Conservation (phyloP, 768 basidiomycete genomes). For the Clitopilus passeckerianus region DNA sequence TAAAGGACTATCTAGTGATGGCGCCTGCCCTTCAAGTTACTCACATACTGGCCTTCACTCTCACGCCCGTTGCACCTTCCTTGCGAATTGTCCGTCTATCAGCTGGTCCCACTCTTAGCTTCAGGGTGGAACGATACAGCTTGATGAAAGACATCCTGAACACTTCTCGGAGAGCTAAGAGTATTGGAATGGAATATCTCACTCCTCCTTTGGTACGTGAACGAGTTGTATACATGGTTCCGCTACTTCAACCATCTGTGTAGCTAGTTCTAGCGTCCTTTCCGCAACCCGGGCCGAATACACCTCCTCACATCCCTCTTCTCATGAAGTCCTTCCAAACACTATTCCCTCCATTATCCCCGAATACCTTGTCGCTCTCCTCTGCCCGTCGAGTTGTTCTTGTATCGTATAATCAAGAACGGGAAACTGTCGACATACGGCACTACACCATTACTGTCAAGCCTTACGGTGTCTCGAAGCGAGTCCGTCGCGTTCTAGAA, state of each 20-base stretch:
- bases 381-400: slow-evolving; percentile 94
- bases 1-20: slow-evolving; percentile 92
- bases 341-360: slow-evolving; percentile 90
- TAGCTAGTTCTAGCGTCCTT: slow-evolving; percentile 92
- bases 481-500: slow-evolving; percentile 84
- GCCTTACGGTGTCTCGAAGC: slow-evolving; percentile 89
- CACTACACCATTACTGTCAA: slow-evolving; percentile 96
- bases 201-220: slow-evolving; percentile 81
- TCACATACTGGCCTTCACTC: slow-evolving; percentile 87
- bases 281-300: slow-evolving; percentile 66
- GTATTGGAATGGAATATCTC: slow-evolving; percentile 85
- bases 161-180: slow-evolving; percentile 59
- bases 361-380: slow-evolving; percentile 72
- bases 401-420: slow-evolving; percentile 83
- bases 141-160: slow-evolving; percentile 80
- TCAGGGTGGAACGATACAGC: slow-evolving; percentile 89
- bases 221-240: background rate
- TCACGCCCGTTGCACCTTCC: slow-evolving; percentile 82
- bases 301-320: slow-evolving; percentile 82
- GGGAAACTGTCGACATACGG: slow-evolving; percentile 84
- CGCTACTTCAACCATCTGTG: background rate
- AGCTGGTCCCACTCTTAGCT: slow-evolving; percentile 89
- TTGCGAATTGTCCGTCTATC: slow-evolving; percentile 84
- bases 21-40: slow-evolving; percentile 88
- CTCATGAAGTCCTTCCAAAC: slow-evolving; percentile 96